Base-by-base conservation (phyloP, 768 basidiomycete species). In the Neoboletus subvelutipes region DNA sequence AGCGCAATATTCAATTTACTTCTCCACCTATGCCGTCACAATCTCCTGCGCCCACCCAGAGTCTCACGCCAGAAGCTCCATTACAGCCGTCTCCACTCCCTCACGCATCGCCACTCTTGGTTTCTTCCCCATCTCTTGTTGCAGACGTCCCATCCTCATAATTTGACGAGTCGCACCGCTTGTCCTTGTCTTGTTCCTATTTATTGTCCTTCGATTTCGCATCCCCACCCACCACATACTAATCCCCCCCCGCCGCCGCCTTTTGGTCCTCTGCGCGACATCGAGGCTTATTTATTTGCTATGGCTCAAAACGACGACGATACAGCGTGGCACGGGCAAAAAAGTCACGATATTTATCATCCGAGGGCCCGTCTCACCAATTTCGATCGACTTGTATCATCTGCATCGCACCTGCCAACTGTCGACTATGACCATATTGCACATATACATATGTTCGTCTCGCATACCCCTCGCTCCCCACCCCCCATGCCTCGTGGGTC, bases 21-120 rank as follows among this genome's bases (percentile, higher is more conserved):
- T 72, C 72, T 58, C 67, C 69, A 54, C 64, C 69, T 24, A 71
- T 71, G 67, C 60, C 63, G 60, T 57, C 72, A 60, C 64, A 58
- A 0, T 73, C 70, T 11, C 59, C 64, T 57, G 65, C 46, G 26
- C 59, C 65, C 48, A 46, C 65, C 41, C 71, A 65, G 41, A 52
- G 55, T 68, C 64, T 72, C 63, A 57, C 64, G 59, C 56, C 62
- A 5, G 71, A 72, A 7, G 58, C 52, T 45, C 39, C 58, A 39
- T 42, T 68, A 18, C 64, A 64, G 10, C 46, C 55, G 11, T 71
- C 70, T 39, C 71, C 70, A 0, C 59, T 63, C 9, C 53, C 59
- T 20, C 70, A 73, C 36, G 45, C 61, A 34, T 73, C 71, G 15
- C 72, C 71, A 24, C 63, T 64, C 33, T 42, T 72, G 45, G 54